These are phyloP conservation scores for Colletotrichum sp. DNA, from an alignment of 2,329 filamentous ascomycete genomes.

Conservation along the genomic window DNA sequence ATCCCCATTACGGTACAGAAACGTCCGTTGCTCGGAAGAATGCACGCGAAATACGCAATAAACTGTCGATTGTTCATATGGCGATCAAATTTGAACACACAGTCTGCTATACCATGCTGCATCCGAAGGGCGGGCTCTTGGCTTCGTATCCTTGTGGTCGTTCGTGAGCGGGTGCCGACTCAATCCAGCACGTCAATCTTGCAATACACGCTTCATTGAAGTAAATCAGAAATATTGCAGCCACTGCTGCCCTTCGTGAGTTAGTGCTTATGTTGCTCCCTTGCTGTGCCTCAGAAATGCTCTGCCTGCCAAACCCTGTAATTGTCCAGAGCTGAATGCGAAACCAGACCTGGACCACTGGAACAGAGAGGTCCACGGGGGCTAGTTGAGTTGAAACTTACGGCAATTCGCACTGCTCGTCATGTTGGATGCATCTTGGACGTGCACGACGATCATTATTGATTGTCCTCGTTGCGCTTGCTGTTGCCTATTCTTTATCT, in stretches of 20 bases:
- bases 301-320: background rate
- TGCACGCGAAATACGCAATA: background rate
- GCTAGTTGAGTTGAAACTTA: background rate
- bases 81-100: background rate
- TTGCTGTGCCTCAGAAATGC: background rate
- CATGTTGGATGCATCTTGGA: background rate
- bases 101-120: background rate
- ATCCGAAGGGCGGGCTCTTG: background rate
- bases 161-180: background rate
- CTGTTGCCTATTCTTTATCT: background rate
- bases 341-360: background rate
- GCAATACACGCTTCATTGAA: background rate
- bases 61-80: background rate
- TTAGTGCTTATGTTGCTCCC: background rate
- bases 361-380: background rate
- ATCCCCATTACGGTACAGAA: background rate
- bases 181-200: background rate
- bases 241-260: background rate
- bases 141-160: background rate
- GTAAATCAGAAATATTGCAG: background rate
- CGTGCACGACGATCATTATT: background rate
- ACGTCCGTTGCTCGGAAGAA: background rate
- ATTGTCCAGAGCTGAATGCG: background rate
- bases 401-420: background rate
- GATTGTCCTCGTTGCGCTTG: background rate